A percentile compares a stretch with the other conserved stretches of the same genome.
Conservation (phyloP, 345 rosid genomes). For the Conringia planisiliqua region DNA sequence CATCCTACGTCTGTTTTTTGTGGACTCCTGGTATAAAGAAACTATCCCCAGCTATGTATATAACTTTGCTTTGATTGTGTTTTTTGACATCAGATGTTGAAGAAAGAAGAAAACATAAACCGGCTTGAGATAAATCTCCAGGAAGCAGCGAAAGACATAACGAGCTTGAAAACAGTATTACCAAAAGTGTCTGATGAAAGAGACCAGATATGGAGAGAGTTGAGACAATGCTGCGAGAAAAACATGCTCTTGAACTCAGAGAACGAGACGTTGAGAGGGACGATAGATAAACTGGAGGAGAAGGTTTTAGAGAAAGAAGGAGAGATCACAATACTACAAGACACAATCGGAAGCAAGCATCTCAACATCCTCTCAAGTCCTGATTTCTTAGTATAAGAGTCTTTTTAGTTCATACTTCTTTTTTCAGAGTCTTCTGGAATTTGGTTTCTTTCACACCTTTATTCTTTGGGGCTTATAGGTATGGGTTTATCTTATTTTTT, state of each 20-base stretch:
- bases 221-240: slow-evolving; percentile 70
- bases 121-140: slow-evolving; percentile 55
- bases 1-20: neutral
- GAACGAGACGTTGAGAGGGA: slow-evolving; percentile 56
- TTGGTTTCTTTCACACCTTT: neutral
- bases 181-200: slow-evolving; percentile 76
- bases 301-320: slow-evolving; percentile 85
- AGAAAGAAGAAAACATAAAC: slow-evolving; percentile 66
- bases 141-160: slow-evolving; percentile 57
- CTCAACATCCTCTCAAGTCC: slow-evolving; percentile 60
- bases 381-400: slow-evolving; percentile 38
- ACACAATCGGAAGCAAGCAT: slow-evolving; percentile 51
- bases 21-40: neutral
- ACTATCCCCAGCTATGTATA: neutral
- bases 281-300: slow-evolving; percentile 70
- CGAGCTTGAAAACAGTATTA: slow-evolving; percentile 47
- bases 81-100: slow-evolving; percentile 49
- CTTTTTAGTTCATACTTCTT: slow-evolving; percentile 11
- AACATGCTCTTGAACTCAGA: slow-evolving; percentile 84
- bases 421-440: neutral
- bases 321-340: slow-evolving; percentile 82
- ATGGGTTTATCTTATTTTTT: neutral
- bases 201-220: slow-evolving; percentile 80
- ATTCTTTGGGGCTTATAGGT: slow-evolving; percentile 10
- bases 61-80: neutral